Base-by-base conservation (phyloP, 352 stramenopile species). In the Phytophthora pinifolia region DNA sequence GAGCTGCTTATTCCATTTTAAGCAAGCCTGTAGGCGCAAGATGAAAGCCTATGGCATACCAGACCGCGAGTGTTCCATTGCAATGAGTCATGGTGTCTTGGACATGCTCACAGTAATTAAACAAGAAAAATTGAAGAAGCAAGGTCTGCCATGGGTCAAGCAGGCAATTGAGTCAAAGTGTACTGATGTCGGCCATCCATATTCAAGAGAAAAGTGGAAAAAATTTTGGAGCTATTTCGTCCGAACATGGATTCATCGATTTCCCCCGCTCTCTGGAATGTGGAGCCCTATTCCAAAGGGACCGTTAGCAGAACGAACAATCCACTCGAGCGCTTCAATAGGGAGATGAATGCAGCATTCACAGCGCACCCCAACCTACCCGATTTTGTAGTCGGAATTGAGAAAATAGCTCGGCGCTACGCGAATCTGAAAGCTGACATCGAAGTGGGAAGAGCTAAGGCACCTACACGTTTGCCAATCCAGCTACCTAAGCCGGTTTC, bases 251-350 rank as follows among this genome's bases (percentile, higher is more conserved):
- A 58, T 50, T 46, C 0, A 46, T 7, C 25, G n/a, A 3, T 57
- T 49, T 39, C 32, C 50, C 32, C 50, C 2, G 14, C 3, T 14
- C 13, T 50, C 4, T 58, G 50, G 50, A 58, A 58, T 46, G 22
- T 58, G 0, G 35, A 39, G 7, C 34, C 42, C 3, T 31, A 20
- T 18, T 17, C 51, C n/a, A 15, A 27, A 3, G 13, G 7, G 0
- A 6, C 10, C 0, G 9, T 52, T 8, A 59, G 51, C 22, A 15
- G 33, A 12, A 52, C 42, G 0, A 59, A 62, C 30, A 72, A 72
- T 35, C 38, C 49, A 1, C 34, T 72, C 0, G 64, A 72, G 25
- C 33, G 58, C 9, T 68, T 68, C 10, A 63, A 72, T 20, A 17
- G 44, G 0, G 49, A 64, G 33, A 46, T 68, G 39, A 72, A 68